Base-by-base conservation (phyloP, 352 stramenopile genomes). In the Phytophthora hibernalis region DNA sequence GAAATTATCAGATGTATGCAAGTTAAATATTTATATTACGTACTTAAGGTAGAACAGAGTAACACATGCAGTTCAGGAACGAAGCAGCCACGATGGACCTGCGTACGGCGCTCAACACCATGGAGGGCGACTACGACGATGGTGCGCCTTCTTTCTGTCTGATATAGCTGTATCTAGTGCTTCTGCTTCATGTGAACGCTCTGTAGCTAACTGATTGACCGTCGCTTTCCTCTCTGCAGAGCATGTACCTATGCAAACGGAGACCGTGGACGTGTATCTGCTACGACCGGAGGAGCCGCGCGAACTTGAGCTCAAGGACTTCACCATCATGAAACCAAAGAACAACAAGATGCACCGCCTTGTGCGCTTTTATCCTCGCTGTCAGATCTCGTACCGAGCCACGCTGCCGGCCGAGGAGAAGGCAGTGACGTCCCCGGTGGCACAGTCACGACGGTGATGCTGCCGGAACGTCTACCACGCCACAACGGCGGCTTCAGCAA, bases 271-370 rank as follows among this genome's bases (percentile, higher is more conserved):
- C 59, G 85, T 92, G 43, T 94, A 94, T 62, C 58, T 94, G 40
- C 55, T 94, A 31, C 68, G 77, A 20, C 85, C 83, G 5, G 83
- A 91, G 54, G 82, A 88, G 26, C 64, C 76, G 33, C 83, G 83
- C 43, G 79, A 77, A 47, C 76, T 89, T 28, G 80, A 87, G 51
- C 77, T 91, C 61, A 90, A 92, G 54, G 82, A 92, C 70, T 89
- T 92, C 44, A 94, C 85, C 30, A 91, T 91, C 72, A 89, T 90
- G 74, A 92, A 91, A 44, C 85, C 85, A 50, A 90, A 90, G 67
- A 89, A 90, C 64, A 88, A 88, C 74, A 84, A 86, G 54, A 89
- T 89, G 75, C 76, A 90, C 50, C 79, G 83, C 2, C 76, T 93
- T 20, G 71, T 92, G 54, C 80, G 77, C 47, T 89, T 85, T 57